phyloP scores from a whole-genome alignment of 257 asterid genomes.

The Galeopsis tetrahit region DNA sequence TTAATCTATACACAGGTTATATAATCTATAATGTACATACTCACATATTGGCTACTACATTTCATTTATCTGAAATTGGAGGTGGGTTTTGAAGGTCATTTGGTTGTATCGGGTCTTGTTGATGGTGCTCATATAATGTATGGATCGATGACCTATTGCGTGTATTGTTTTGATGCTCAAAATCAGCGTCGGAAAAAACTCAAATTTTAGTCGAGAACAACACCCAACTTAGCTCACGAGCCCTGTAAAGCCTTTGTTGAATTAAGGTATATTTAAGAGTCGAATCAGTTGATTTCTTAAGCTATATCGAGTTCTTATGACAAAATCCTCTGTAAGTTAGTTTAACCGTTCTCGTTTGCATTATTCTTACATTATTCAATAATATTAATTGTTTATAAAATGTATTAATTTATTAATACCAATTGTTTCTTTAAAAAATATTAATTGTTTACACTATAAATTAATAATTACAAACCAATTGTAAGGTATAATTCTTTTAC shows the following conservation, averaged over 20 bases:
- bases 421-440: too few species aligned
- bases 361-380: too few species aligned
- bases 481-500: too few species aligned
- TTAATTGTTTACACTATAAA: too few species aligned
- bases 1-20: slow-evolving; percentile 6
- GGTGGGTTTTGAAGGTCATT: neutral
- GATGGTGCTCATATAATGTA: neutral
- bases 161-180: neutral
- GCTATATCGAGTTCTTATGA: neutral
- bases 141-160: neutral
- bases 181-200: too few species aligned
- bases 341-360: too few species aligned
- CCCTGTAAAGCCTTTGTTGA: neutral
- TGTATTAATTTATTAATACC: too few species aligned
- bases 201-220: neutral
- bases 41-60: neutral
- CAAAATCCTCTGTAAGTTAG: too few species aligned
- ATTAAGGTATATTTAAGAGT: neutral
- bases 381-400: too few species aligned
- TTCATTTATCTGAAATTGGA: slow-evolving; percentile 1
- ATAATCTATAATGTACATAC: neutral
- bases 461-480: too few species aligned
- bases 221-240: neutral
- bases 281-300: too few species aligned
- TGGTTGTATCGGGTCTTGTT: neutral